A percentile compares a stretch with the other conserved stretches of the same genome.
These are phyloP conservation scores for Zizania palustris DNA, from an alignment of 202 grass and related monocot genomes.

Conservation along the genomic window DNA sequence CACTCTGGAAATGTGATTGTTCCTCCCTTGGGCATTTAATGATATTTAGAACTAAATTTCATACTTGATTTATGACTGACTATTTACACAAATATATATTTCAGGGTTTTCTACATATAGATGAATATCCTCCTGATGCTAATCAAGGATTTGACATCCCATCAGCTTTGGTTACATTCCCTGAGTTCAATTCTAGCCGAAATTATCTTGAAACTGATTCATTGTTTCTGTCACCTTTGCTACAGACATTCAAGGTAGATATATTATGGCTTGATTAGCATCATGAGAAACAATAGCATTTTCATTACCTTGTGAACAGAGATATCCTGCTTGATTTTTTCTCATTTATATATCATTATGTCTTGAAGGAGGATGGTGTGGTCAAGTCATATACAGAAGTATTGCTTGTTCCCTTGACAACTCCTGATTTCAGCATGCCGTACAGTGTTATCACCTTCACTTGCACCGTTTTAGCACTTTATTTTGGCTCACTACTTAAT, in stretches of 20 bases:
- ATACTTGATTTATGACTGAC: slow-evolving; percentile 16
- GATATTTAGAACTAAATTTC: slow-evolving; percentile 31
- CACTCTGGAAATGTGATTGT: too few relatives aligned
- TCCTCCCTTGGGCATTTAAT: not conserved
- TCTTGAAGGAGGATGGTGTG: slow-evolving; percentile 69
- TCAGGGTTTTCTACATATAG: slow-evolving; percentile 96
- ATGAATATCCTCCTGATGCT: slow-evolving; percentile 99
- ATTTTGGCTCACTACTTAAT: slow-evolving; percentile 96
- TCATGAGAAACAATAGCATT: not conserved
- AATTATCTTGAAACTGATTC: slow-evolving; percentile 57
- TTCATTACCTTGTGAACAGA: slow-evolving; percentile 1
- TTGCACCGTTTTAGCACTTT: slow-evolving; percentile 92
- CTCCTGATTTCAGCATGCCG: slow-evolving; percentile 99
- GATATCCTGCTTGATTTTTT: slow-evolving; percentile 17
- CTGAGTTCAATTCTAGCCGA: slow-evolving; percentile 77
- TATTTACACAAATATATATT: slow-evolving; percentile 39
- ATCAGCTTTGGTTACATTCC: slow-evolving; percentile 92
- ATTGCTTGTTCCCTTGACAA: slow-evolving; percentile 93
- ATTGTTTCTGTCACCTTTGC: slow-evolving; percentile 56
- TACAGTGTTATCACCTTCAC: slow-evolving; percentile 99
- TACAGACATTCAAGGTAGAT: slow-evolving; percentile 72
- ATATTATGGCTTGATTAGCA: slow-evolving; percentile 10
- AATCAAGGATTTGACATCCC: slow-evolving; percentile 99
- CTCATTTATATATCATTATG: slow-evolving; percentile 31
- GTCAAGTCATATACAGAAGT: slow-evolving; percentile 95